Evolutionary conservation across 305 asterid genomes (phyloP), one percentile per base, ranked within the genome.

Genomic region (Stenogyne calaminthoides): DNA sequence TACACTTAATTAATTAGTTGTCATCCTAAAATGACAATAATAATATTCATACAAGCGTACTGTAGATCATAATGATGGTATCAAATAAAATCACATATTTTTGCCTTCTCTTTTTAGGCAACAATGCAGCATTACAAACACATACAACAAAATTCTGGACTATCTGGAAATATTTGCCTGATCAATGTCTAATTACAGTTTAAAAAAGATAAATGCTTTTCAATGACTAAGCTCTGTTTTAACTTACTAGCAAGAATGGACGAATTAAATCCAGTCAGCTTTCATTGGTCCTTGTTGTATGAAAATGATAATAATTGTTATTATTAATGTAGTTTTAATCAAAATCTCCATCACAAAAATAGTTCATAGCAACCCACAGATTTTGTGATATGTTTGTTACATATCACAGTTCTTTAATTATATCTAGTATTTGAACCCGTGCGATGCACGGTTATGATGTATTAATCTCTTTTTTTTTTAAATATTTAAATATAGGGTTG

Each of bases 261-360:
- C 68, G 19, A 66, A 62, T 44, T 44, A 52, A 68, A 62, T 16
- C 71, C 12, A 76, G 71, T 62, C 80, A 62, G 67, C 75, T 63
- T 51, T 52, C 60, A 36, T 76, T 76, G 75, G 66, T 76, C 61
- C 49, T 9, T 20, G 19, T 32, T 67, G 5, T 32, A 12, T 74
- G 70, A 54, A 25, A 73, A 54, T 52, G 47, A 39, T 10, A 11
- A 16, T 32, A 73, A 54, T 36, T 29, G 25, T 10, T 10, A 16
- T 32, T 57, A 39, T 40, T 57, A 20, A 32, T 8, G 6, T 9
- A 57, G 9, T 44, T 47, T 57, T 39, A 39, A n/a, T 36, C 54
- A 19, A 19, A 11, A 51, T 49, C 72, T n/a, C 29, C 72, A 67
- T 68, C 73, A 16, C 15, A 4, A 34, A 20, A 29, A 49, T 34